phyloP scores from a whole-genome alignment of 805 yeast genomes.

The Yamadazyma sp. region DNA sequence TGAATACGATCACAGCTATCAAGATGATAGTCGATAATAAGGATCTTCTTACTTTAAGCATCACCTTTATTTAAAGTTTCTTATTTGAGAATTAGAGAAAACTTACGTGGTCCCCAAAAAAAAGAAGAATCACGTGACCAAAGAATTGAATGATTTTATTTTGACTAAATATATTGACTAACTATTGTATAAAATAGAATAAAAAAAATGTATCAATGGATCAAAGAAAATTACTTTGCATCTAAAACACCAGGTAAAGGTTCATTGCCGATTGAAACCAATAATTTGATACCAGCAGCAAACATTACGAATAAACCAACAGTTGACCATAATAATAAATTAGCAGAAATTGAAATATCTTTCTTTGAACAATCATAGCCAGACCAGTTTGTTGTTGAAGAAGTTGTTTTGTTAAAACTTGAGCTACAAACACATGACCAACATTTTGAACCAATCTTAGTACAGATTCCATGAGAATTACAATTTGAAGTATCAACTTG shows the following conservation, averaged over 20 bases:
- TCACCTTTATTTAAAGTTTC: too few relatives aligned
- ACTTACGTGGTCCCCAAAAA: too few relatives aligned
- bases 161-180: too few relatives aligned
- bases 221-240: slow-evolving; percentile 31
- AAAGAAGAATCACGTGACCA: too few relatives aligned
- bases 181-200: background rate
- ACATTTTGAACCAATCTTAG: slow-evolving; percentile 32
- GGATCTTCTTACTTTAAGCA: slow-evolving; percentile 26
- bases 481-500: slow-evolving; percentile 46
- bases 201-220: background rate
- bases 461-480: slow-evolving; percentile 53
- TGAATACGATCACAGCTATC: slow-evolving; percentile 21
- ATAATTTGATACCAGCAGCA: slow-evolving; percentile 51
- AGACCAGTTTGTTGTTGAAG: slow-evolving; percentile 51
- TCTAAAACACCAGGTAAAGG: slow-evolving; percentile 67
- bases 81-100: too few relatives aligned
- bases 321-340: slow-evolving; percentile 67
- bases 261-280: slow-evolving; percentile 53
- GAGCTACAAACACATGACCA: slow-evolving; percentile 53
- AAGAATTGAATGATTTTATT: too few relatives aligned
- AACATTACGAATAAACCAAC: slow-evolving; percentile 45
- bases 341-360: slow-evolving; percentile 64
- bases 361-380: slow-evolving; percentile 63
- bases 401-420: slow-evolving; percentile 36
- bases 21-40: slow-evolving; percentile 23